A percentile compares a stretch with the other conserved stretches of the same genome.
These are phyloP conservation scores for Stentor coeruleus DNA, from an alignment of 73 alveolate species.

Conservation along the genomic window DNA sequence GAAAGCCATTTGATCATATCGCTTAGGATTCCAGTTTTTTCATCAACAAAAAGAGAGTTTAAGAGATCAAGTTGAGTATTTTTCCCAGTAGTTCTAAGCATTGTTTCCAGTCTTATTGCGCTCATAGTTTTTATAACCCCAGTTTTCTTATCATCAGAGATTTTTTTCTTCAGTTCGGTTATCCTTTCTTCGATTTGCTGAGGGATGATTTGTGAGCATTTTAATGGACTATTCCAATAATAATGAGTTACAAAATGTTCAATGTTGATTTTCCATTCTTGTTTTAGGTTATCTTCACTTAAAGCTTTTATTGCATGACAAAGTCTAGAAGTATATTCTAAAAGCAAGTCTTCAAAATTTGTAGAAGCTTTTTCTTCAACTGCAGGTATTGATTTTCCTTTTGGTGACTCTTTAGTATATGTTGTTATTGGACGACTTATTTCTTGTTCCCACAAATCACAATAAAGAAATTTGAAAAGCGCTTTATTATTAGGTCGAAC, in stretches of 20 bases:
- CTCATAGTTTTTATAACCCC: background rate
- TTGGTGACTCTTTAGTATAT: background rate
- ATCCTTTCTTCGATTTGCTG: background rate
- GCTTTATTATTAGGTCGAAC: conserved; percentile 14
- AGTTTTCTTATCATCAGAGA: background rate
- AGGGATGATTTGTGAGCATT: background rate
- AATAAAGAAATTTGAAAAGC: background rate
- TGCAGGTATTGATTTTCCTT: background rate
- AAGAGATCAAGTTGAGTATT: background rate
- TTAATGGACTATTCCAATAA: conserved; percentile 37
- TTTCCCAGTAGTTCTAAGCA: background rate
- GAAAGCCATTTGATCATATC: conserved; percentile 4
- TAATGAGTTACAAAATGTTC: conserved; percentile 43
- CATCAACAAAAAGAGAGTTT: conserved; percentile 2
- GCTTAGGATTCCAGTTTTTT: background rate
- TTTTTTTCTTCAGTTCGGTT: conserved; percentile 13
- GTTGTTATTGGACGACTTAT: background rate
- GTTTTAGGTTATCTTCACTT: conserved; percentile 24
- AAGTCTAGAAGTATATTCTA: conserved; percentile 29
- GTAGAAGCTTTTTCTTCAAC: background rate
- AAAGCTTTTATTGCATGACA: conserved; percentile 30
- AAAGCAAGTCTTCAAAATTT: background rate
- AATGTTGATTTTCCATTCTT: conserved; percentile 37
- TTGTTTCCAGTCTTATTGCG: background rate
- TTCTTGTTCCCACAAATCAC: background rate